Conservation (phyloP, 306 rosid genomes). For the Glycine tomentella region DNA sequence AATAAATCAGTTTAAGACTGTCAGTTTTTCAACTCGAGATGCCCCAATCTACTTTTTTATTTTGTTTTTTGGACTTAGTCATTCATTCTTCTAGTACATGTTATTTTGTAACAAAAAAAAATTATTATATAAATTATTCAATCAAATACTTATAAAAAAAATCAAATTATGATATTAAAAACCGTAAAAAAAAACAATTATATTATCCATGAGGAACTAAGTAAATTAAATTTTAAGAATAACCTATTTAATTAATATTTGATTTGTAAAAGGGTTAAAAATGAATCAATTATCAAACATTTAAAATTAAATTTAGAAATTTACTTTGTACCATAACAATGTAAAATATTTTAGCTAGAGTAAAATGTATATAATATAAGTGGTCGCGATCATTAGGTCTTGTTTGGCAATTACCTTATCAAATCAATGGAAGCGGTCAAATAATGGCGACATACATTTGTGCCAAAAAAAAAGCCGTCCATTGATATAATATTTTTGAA, state of each 20-base stretch:
- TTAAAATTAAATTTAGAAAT: background rate
- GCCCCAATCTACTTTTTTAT: too few relatives aligned
- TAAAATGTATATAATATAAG: background rate
- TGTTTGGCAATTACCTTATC: background rate
- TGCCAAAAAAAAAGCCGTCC: constrained; percentile 19
- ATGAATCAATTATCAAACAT: background rate
- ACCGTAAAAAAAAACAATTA: background rate
- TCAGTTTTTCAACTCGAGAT: too few relatives aligned
- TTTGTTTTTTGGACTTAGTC: too few relatives aligned
- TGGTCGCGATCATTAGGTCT: background rate
- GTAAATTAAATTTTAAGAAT: background rate
- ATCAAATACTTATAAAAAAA: too few relatives aligned
- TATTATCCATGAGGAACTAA: background rate
- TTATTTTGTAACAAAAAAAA: too few relatives aligned
- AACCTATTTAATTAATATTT: background rate
- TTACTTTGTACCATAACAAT: background rate
- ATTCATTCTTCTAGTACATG: too few relatives aligned
- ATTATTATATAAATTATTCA: too few relatives aligned
- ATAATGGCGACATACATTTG: background rate
- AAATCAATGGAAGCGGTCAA: background rate
- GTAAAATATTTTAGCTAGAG: background rate
- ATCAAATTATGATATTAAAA: background rate
- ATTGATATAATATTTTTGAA: background rate
- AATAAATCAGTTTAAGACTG: too few relatives aligned
- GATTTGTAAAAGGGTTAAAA: background rate